Conservation (phyloP, 2,329 filamentous ascomycete species). For the Chalara sp. region DNA sequence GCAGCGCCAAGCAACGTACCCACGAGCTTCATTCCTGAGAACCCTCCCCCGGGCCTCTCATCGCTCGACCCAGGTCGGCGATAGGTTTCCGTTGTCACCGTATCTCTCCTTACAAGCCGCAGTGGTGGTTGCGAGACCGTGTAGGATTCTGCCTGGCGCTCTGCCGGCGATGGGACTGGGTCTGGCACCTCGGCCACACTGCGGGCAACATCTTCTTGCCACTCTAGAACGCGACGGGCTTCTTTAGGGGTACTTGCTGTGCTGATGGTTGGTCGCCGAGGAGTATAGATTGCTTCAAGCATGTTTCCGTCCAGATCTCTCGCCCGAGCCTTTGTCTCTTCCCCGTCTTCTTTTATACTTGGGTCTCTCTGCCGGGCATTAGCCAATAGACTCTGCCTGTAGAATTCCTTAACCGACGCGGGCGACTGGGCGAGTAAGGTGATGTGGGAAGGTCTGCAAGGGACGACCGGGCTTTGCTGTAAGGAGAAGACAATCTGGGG, state of each 20-base stretch:
- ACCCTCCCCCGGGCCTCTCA: conserved; percentile 22
- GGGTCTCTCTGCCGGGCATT: conserved; percentile 4
- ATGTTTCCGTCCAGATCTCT: conserved; percentile 79
- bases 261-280: conserved; percentile 15
- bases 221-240: conserved; percentile 34
- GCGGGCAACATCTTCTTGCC: conserved; percentile 33
- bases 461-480: conserved; percentile 42
- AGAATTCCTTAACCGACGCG: conserved; percentile 64
- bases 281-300: conserved; percentile 65
- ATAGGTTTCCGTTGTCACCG: conserved; percentile 11
- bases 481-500: conserved; percentile 32
- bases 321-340: conserved; percentile 39
- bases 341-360: conserved; percentile 6
- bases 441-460: conserved; percentile 40
- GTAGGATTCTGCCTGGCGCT: conserved; percentile 6
- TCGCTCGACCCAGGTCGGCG: conserved; percentile 2
- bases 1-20: conserved; percentile 74
- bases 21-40: conserved; percentile 58
- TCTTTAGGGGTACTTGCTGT: conserved; percentile 22
- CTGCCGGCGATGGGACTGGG: neutral
- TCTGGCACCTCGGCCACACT: conserved; percentile 13
- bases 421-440: conserved; percentile 52
- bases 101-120: conserved; percentile 11
- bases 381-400: conserved; percentile 38
- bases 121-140: neutral